These are phyloP conservation scores for Geotrichum siamense DNA, from an alignment of 1,139 yeast species.

Conservation along the genomic window DNA sequence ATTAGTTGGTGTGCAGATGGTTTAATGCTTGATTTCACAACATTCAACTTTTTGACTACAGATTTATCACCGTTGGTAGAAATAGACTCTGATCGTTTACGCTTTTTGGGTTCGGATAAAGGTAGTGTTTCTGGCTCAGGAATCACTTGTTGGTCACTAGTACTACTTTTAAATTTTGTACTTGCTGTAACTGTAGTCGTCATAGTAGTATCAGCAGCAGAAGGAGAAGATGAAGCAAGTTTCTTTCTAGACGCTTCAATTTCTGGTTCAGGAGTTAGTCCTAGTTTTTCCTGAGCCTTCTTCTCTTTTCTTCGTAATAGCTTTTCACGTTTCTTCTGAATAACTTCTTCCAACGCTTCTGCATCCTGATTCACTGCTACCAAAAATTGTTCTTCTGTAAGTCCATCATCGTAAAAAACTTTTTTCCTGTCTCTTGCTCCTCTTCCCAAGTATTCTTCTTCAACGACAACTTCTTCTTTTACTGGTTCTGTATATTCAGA, in stretches of 20 bases:
- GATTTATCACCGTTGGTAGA: conserved; percentile 16
- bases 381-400: conserved; percentile 90
- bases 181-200: not conserved
- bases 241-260: not conserved
- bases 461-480: conserved; percentile 43
- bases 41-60: conserved; percentile 19
- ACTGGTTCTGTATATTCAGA: conserved; percentile 70
- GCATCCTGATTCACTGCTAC: conserved; percentile 66
- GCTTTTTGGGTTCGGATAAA: conserved; percentile 27
- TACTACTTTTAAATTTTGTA: not conserved
- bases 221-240: not conserved
- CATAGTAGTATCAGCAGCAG: not conserved
- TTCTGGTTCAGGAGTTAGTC: not conserved
- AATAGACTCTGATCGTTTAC: conserved; percentile 4
- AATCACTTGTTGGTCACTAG: not conserved
- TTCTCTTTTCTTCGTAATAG: conserved; percentile 27
- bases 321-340: conserved; percentile 49
- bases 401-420: conserved; percentile 82
- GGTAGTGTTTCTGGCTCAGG: not conserved
- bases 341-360: conserved; percentile 61
- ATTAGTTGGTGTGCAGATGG: conserved; percentile 10
- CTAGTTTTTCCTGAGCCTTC: conserved; percentile 25
- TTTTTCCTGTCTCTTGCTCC: conserved; percentile 75
- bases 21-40: conserved; percentile 1
- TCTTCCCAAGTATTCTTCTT: conserved; percentile 47